Conservation (phyloP, 2,329 filamentous ascomycete species). For the Aspergillus ibericus region DNA sequence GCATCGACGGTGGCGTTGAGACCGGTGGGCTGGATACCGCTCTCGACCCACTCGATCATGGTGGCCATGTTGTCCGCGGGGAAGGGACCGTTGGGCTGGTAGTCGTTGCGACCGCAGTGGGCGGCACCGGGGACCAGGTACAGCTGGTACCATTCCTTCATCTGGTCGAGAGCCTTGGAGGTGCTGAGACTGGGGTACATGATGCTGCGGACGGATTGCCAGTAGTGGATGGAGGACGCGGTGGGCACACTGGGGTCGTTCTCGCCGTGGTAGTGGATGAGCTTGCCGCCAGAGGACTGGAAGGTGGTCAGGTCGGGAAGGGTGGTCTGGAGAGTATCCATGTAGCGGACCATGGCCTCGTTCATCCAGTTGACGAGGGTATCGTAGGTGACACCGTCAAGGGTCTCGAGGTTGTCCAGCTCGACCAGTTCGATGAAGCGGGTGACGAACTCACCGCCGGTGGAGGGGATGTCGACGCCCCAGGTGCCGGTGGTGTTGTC, state of each 20-base stretch:
- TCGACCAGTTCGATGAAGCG: conserved; percentile 28
- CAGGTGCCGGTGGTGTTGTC: conserved; percentile 28
- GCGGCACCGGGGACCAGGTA: conserved; percentile 56
- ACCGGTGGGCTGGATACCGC: conserved; percentile 44
- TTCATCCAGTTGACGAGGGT: conserved; percentile 56
- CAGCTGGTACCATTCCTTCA: conserved; percentile 56
- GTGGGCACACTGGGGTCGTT: conserved; percentile 55
- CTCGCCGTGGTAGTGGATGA: conserved; percentile 61
- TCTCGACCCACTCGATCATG: conserved; percentile 56
- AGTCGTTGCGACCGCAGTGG: conserved; percentile 50
- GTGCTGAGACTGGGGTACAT: conserved; percentile 49
- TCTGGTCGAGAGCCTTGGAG: conserved; percentile 41
- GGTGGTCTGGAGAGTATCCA: conserved; percentile 55
- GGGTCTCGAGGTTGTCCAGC: conserved; percentile 39
- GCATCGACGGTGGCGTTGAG: conserved; percentile 43
- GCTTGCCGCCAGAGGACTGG: conserved; percentile 53
- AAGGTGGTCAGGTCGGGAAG: conserved; percentile 55
- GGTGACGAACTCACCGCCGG: conserved; percentile 41
- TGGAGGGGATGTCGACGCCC: conserved; percentile 31
- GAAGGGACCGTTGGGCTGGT: conserved; percentile 46
- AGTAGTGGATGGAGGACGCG: conserved; percentile 57
- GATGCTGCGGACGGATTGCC: conserved; percentile 52
- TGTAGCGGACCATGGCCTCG: conserved; percentile 49
- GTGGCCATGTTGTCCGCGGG: conserved; percentile 48
- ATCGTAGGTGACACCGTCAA: conserved; percentile 56